Evolutionary conservation across 371 early-diverging fungal species (phyloP).

Genomic region (Apophysomyces variabilis): DNA sequence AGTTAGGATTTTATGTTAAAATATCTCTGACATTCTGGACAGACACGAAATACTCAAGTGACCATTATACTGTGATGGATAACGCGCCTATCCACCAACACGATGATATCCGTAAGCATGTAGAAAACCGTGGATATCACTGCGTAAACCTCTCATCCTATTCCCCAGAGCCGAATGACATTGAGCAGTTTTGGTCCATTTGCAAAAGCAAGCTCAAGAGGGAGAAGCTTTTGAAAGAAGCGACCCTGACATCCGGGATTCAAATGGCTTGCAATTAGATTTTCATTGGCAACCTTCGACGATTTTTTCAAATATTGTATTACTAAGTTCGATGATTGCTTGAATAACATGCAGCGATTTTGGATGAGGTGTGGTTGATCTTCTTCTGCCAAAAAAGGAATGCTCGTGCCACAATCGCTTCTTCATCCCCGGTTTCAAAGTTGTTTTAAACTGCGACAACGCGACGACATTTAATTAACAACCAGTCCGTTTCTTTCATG

Average conservation of each 20-base stretch:
- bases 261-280: conserved; percentile 2
- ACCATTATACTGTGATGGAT: conserved; percentile 19
- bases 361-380: no score
- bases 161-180: no score
- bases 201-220: conserved; percentile 14
- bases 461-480: no score
- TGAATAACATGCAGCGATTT: not conserved
- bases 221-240: conserved; percentile 10
- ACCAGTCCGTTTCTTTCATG: no score
- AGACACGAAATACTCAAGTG: no score
- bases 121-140: conserved; percentile 26
- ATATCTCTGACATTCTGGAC: no score
- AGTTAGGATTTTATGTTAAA: no score
- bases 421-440: no score
- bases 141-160: conserved; percentile 20
- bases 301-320: conserved; percentile 12
- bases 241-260: conserved; percentile 7
- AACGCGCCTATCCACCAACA: conserved; percentile 22
- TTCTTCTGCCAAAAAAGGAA: no score
- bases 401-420: no score
- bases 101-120: conserved; percentile 18
- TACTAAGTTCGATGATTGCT: conserved; percentile 10
- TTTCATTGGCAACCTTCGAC: conserved; percentile 2
- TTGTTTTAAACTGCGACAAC: no score
- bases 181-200: conserved; percentile 3